Evolutionary conservation across 78 protist genomes (phyloP).

Genomic region (Cavenderia fasciculata): DNA sequence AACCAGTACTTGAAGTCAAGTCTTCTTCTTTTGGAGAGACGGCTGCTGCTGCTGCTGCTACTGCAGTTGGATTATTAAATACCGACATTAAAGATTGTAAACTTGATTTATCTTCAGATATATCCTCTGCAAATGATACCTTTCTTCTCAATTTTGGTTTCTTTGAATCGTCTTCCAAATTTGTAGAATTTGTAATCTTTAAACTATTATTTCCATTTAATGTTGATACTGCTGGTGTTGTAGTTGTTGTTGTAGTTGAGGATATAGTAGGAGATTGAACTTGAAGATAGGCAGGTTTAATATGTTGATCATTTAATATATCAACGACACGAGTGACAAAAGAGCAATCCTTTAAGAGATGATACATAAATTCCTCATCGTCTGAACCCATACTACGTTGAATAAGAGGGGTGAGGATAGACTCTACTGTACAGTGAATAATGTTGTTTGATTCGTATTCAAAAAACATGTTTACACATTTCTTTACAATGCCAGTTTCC

Average conservation of each 20-base stretch:
- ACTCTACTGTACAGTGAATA: slow-evolving; percentile 54
- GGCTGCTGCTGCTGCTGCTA: neutral
- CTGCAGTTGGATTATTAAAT: neutral
- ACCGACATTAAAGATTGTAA: neutral
- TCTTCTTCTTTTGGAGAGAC: neutral
- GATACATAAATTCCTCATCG: slow-evolving; percentile 78
- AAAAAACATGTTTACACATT: slow-evolving; percentile 47
- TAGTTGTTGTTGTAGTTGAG: slow-evolving; percentile 1
- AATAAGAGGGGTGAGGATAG: slow-evolving; percentile 34
- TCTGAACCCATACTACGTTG: slow-evolving; percentile 62
- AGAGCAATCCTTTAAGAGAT: slow-evolving; percentile 56
- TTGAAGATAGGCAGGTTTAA: too few species aligned
- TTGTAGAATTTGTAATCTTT: too few species aligned
- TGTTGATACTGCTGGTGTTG: neutral
- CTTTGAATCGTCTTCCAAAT: too few species aligned
- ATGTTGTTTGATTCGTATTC: slow-evolving; percentile 63
- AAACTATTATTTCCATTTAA: too few species aligned
- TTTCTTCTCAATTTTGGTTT: slow-evolving; percentile 61
- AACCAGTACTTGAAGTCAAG: neutral
- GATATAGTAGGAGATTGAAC: too few species aligned
- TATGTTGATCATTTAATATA: slow-evolving; percentile 26
- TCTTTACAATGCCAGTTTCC: slow-evolving; percentile 67
- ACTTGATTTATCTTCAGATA: neutral
- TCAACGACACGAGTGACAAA: slow-evolving; percentile 46
- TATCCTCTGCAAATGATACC: slow-evolving; percentile 34